Percentiles rank a stretch among this genome's conserved stretches.
phyloP scores from a whole-genome alignment of 768 basidiomycete genomes.

The Saitozyma sp. region DNA sequence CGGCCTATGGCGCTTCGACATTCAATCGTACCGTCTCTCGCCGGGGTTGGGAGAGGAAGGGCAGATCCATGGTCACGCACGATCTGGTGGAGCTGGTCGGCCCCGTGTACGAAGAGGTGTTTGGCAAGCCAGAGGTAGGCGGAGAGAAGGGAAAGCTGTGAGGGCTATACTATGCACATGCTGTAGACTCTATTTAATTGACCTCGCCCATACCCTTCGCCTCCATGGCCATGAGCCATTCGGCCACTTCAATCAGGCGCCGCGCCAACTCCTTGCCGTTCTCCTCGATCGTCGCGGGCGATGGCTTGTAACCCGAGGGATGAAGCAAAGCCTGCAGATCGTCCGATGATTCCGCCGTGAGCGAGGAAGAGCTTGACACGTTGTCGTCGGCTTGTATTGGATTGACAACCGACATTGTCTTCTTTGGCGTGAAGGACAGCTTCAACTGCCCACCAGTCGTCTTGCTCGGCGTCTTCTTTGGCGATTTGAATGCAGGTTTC shows the following conservation, averaged over 20 bases:
- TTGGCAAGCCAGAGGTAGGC: constrained; percentile 54
- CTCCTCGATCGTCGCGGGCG: background rate
- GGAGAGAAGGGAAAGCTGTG: constrained; percentile 15
- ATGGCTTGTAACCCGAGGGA: background rate
- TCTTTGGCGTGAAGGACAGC: too few relatives aligned
- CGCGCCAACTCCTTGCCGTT: constrained; percentile 15
- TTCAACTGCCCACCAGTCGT: too few relatives aligned
- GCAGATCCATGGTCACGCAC: constrained; percentile 76
- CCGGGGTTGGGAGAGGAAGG: constrained; percentile 71
- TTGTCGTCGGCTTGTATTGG: too few relatives aligned
- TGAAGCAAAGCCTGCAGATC: too few relatives aligned
- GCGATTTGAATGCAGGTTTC: too few relatives aligned
- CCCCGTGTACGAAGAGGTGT: constrained; percentile 69
- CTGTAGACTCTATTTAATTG: too few relatives aligned
- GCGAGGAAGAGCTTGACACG: too few relatives aligned
- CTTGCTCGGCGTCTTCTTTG: too few relatives aligned
- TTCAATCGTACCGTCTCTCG: constrained; percentile 82
- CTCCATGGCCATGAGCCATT: constrained; percentile 39
- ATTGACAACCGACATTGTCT: too few relatives aligned
- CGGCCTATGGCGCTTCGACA: constrained; percentile 81
- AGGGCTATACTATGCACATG: background rate
- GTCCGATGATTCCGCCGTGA: too few relatives aligned
- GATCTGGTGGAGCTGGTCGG: constrained; percentile 67
- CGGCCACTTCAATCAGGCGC: constrained; percentile 19
- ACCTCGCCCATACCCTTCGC: constrained; percentile 17